Evolutionary conservation across 495 filamentous ascomycete genomes (phyloP).

Genomic region (Trichoderma reesei): DNA sequence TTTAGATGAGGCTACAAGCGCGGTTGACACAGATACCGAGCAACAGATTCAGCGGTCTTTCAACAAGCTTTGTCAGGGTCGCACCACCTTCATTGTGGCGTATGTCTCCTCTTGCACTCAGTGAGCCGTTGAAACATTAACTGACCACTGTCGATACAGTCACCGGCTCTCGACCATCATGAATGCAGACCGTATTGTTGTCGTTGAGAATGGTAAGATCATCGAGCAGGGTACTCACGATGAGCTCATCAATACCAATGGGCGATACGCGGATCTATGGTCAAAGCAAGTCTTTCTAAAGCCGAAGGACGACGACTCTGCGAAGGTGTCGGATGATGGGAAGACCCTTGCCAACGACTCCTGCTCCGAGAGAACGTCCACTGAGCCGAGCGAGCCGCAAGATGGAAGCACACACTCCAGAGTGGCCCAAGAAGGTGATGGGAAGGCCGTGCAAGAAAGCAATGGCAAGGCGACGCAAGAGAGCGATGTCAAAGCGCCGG

Average conservation of each 20-base stretch:
- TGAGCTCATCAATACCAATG: slow-evolving; percentile 42
- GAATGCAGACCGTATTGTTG: slow-evolving; percentile 58
- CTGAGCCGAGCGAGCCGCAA: slow-evolving; percentile 15
- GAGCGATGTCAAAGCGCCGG: slow-evolving; percentile 20
- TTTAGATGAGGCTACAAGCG: slow-evolving; percentile 48
- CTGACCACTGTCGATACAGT: slow-evolving; percentile 20
- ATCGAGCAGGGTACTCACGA: slow-evolving; percentile 56
- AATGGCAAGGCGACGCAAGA: slow-evolving; percentile 13
- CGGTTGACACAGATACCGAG: slow-evolving; percentile 60
- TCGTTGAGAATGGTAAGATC: slow-evolving; percentile 54
- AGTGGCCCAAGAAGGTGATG: too few species aligned
- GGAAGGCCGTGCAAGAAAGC: too few species aligned
- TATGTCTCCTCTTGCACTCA: slow-evolving; percentile 26
- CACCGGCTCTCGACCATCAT: slow-evolving; percentile 63
- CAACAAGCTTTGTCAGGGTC: slow-evolving; percentile 41
- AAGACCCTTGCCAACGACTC: slow-evolving; percentile 25
- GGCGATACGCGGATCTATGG: slow-evolving; percentile 57
- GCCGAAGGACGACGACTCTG: slow-evolving; percentile 33
- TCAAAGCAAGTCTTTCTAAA: slow-evolving; percentile 48
- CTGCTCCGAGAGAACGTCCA: slow-evolving; percentile 13
- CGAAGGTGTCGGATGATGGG: background rate
- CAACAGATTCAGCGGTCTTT: slow-evolving; percentile 61
- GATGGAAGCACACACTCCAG: too few species aligned
- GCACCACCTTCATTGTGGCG: slow-evolving; percentile 56
- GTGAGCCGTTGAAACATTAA: background rate